These are phyloP conservation scores for Spiraea crenata DNA, from an alignment of 331 rosid species.

Conservation along the genomic window DNA sequence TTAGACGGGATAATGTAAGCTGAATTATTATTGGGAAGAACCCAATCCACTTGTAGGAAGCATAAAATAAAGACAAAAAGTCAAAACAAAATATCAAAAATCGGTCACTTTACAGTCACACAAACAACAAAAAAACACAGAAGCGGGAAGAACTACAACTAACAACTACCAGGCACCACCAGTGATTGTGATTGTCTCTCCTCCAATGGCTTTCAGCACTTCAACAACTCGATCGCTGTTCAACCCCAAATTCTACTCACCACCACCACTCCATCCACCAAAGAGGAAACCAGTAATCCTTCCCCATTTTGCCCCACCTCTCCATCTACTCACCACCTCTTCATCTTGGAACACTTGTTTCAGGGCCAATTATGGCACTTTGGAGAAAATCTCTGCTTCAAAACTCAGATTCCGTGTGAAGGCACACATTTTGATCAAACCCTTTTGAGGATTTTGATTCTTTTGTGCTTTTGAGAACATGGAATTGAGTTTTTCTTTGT, in stretches of 20 bases:
- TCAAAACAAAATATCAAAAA: not conserved
- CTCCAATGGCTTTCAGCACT: slow-evolving; percentile 45
- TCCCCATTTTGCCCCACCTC: slow-evolving; percentile 20
- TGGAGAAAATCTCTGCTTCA: slow-evolving; percentile 30
- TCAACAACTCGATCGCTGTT: slow-evolving; percentile 41
- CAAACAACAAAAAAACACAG: not conserved
- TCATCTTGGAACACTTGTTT: slow-evolving; percentile 30
- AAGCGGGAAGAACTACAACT: slow-evolving; percentile 11
- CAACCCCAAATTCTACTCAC: slow-evolving; percentile 24
- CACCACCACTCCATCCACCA: slow-evolving; percentile 28
- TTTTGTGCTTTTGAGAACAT: slow-evolving; percentile 14
- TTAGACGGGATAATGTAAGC: no score
- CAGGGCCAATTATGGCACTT: slow-evolving; percentile 20
- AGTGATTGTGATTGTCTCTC: slow-evolving; percentile 13
- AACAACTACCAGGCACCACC: not conserved
- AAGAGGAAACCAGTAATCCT: slow-evolving; percentile 33
- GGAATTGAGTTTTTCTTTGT: not conserved
- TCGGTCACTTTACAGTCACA: not conserved
- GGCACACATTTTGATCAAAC: slow-evolving; percentile 19
- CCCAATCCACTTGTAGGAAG: not conserved
- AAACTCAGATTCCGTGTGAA: slow-evolving; percentile 47
- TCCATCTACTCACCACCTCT: no score
- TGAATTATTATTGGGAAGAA: not conserved
- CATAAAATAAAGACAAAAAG: not conserved
- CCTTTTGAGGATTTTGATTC: slow-evolving; percentile 36